A percentile compares a stretch with the other conserved stretches of the same genome.
Evolutionary conservation across 495 filamentous ascomycete species (phyloP).

Genomic region (Aspergillus affinis): DNA sequence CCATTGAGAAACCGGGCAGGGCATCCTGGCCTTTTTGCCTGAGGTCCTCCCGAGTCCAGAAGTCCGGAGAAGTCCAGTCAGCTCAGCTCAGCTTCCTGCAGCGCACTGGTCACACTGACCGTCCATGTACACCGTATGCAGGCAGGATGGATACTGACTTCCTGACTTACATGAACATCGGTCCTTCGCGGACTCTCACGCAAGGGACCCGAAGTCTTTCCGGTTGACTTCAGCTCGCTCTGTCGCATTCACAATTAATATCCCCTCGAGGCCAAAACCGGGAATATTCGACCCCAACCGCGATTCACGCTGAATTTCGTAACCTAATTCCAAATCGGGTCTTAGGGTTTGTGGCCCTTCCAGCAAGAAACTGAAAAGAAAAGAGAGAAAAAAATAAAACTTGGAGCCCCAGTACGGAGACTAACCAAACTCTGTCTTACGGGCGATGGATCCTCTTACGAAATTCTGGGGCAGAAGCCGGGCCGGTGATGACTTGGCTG

Average conservation of each 20-base stretch:
- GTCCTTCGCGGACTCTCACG: not conserved
- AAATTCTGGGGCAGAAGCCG: slow-evolving; percentile 20
- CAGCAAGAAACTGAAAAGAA: not conserved
- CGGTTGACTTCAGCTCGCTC: not conserved
- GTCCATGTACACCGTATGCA: not conserved
- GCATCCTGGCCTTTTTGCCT: too few relatives aligned
- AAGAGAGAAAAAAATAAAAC: slow-evolving; percentile 3
- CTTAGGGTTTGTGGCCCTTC: slow-evolving; percentile 1
- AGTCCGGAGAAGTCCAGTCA: not conserved
- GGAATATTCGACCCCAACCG: slow-evolving; percentile 5
- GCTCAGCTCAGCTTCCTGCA: not conserved
- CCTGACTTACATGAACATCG: too few relatives aligned
- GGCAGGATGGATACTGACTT: too few relatives aligned
- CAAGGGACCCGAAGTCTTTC: slow-evolving; percentile 5
- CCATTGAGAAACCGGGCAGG: not conserved
- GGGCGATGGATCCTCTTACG: slow-evolving; percentile 22
- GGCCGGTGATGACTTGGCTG: slow-evolving; percentile 10
- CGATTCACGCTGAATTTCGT: slow-evolving; percentile 10
- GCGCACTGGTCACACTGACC: not conserved
- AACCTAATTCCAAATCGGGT: not conserved
- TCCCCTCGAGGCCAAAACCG: not conserved
- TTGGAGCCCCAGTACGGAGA: slow-evolving; percentile 9
- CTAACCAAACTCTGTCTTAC: slow-evolving; percentile 13
- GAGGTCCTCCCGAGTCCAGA: not conserved
- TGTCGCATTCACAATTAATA: not conserved